Evolutionary conservation across 352 stramenopile species (phyloP), one percentile per base, ranked within the genome.

Genomic region (Phytophthora multivora): DNA sequence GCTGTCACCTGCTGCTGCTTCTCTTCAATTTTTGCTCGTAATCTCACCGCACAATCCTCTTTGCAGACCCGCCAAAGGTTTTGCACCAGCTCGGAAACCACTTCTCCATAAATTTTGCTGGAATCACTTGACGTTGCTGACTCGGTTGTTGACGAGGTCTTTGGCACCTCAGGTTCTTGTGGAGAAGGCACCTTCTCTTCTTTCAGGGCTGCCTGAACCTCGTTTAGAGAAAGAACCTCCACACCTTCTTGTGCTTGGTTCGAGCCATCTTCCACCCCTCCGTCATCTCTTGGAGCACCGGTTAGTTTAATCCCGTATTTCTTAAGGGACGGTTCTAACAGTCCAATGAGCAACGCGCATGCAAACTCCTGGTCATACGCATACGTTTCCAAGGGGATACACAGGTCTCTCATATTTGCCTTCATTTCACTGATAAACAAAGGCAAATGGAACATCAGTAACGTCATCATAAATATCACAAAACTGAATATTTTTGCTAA

Each of bases 361-460:
- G 80, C 71, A 51, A 90, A 88, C 42, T 95, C 86, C 61, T 95
- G 73, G 19, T 89, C 76, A 58, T 95, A 89, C 23, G 86, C 86
- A 45, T 90, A 95, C 52, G 88, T 83, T 62, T 95, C 86, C 42
- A 95, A 59, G 0, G 86, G 84, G 28, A 95, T 91, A 49, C 83
- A 91, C 45, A 93, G 54, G 10, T 95, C 81, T 45, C 86, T 80
- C 78, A 95, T 91, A 52, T 88, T 91, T 4, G 66, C 50, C 59
- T 93, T 95, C 84, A 95, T 95, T 67, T 95, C 86, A 19, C 86
- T 95, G 28, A 11, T 13, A 3, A 33, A 23, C 4, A 45, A 66
- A 25, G 3, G 5, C 28, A 7, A 54, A 4, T 3, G 12, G 4
- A 53, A 16, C n/a, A 51, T 35, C 18, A 51, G n/a, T 26, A 25